phyloP scores from a whole-genome alignment of 495 filamentous ascomycete species.

The Oidiodendron maius region DNA sequence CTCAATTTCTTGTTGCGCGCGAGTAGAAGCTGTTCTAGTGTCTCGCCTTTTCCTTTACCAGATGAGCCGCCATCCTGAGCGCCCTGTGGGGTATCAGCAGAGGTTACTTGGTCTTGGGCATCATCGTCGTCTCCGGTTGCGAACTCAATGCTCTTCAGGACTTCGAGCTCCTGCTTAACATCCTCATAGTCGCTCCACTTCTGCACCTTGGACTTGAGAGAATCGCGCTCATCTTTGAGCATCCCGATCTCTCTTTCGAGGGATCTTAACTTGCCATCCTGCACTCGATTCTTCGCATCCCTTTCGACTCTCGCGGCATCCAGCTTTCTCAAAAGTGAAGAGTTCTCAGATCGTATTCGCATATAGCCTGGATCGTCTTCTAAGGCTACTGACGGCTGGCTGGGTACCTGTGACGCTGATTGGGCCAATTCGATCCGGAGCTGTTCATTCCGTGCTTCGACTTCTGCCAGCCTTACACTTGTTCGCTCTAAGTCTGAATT shows the following conservation, averaged over 20 bases:
- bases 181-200: slow-evolving; percentile 95
- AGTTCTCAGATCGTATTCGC: slow-evolving; percentile 86
- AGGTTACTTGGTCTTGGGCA: slow-evolving; percentile 17
- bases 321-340: slow-evolving; percentile 76
- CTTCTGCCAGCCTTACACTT: slow-evolving; percentile 77
- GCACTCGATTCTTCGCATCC: slow-evolving; percentile 66
- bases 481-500: slow-evolving; percentile 87
- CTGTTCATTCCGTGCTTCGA: slow-evolving; percentile 93
- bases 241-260: slow-evolving; percentile 67
- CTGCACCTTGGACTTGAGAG: slow-evolving; percentile 70
- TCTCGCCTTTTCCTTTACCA: slow-evolving; percentile 63
- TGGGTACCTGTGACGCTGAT: slow-evolving; percentile 66
- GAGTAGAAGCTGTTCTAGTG: slow-evolving; percentile 82
- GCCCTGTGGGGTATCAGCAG: slow-evolving; percentile 12
- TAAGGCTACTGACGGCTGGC: slow-evolving; percentile 45
- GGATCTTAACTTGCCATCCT: slow-evolving; percentile 64
- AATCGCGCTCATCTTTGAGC: slow-evolving; percentile 62
- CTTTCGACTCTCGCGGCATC: slow-evolving; percentile 77
- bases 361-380: slow-evolving; percentile 89
- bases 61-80: slow-evolving; percentile 39
- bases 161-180: slow-evolving; percentile 89
- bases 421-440: slow-evolving; percentile 85
- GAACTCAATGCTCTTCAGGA: slow-evolving; percentile 97
- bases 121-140: slow-evolving; percentile 80
- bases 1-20: slow-evolving; percentile 93